Percentiles rank a stretch among this genome's conserved stretches.
phyloP scores from a whole-genome alignment of 495 filamentous ascomycete species.

The Trichoderma reesei region DNA sequence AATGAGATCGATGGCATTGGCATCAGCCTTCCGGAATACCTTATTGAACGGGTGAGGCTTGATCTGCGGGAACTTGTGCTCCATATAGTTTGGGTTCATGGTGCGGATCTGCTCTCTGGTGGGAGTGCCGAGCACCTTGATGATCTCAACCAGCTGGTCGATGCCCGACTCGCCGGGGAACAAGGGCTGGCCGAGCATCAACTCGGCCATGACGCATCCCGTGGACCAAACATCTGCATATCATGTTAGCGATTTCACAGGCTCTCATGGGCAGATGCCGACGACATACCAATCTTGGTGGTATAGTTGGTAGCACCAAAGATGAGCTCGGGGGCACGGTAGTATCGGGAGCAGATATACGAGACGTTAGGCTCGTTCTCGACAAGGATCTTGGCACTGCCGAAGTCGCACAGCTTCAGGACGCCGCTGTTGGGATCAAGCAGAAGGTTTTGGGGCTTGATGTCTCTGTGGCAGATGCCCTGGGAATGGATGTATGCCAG shows the following conservation, averaged over 20 bases:
- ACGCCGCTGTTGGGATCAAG: conserved; percentile 84
- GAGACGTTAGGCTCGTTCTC: conserved; percentile 99
- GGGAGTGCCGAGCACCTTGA: conserved; percentile 96
- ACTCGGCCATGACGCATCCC: conserved; percentile 96
- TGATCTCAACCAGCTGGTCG: conserved; percentile 97
- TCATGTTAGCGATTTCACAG: conserved; percentile 12
- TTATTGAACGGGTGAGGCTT: conserved; percentile 99
- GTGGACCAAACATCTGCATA: conserved; percentile 96
- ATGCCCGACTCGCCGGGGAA: conserved; percentile 99
- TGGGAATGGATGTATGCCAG: conserved; percentile 98
- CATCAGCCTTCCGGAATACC: conserved; percentile 91
- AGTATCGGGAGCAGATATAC: conserved; percentile 99
- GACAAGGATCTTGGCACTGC: conserved; percentile 96
- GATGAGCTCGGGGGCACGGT: conserved; percentile 94
- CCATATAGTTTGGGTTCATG: conserved; percentile 99
- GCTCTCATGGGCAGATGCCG: not conserved
- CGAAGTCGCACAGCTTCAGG: conserved; percentile 97
- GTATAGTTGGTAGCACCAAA: conserved; percentile 99
- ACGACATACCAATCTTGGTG: conserved; percentile 90
- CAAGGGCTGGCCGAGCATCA: conserved; percentile 96
- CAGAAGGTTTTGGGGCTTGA: conserved; percentile 97
- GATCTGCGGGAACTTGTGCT: conserved; percentile 99
- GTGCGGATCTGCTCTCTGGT: conserved; percentile 98
- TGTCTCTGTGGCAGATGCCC: conserved; percentile 97
- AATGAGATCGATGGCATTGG: conserved; percentile 90